phyloP scores from a whole-genome alignment of 306 rosid species.

The Vigna angularis region DNA sequence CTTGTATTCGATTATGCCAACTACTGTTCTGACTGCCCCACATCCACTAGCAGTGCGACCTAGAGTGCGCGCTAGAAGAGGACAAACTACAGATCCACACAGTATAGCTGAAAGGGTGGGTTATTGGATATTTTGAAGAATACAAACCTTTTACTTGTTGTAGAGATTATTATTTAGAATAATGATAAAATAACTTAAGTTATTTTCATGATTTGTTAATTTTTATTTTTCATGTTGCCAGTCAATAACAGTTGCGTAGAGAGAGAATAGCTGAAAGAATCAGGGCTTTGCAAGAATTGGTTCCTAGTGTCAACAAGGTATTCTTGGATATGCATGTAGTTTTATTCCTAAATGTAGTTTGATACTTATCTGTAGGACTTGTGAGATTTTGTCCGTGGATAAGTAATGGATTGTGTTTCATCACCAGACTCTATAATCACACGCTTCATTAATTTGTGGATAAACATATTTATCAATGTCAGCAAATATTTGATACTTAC shows the following conservation, averaged over 20 bases:
- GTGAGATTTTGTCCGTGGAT: slow-evolving; percentile 19
- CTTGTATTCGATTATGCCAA: too few species aligned
- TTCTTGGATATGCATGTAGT: slow-evolving; percentile 13
- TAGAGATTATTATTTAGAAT: neutral
- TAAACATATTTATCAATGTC: neutral
- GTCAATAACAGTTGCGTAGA: slow-evolving; percentile 78
- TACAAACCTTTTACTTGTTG: too few species aligned
- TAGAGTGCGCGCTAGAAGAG: too few species aligned
- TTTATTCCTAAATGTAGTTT: slow-evolving; percentile 25
- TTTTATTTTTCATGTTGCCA: slow-evolving; percentile 21
- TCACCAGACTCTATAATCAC: neutral
- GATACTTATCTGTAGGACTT: slow-evolving; percentile 11
- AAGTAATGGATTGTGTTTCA: slow-evolving; percentile 1
- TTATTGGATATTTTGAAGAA: too few species aligned
- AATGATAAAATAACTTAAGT: slow-evolving; percentile 4
- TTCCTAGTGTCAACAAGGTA: slow-evolving; percentile 97
- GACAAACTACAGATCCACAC: too few species aligned
- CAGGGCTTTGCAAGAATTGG: slow-evolving; percentile 96
- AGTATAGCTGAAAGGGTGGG: too few species aligned
- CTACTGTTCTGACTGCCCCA: too few species aligned
- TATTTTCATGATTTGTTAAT: slow-evolving; percentile 13
- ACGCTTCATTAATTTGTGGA: neutral
- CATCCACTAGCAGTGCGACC: too few species aligned
- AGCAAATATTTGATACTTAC: neutral
- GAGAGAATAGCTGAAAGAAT: slow-evolving; percentile 98